Evolutionary conservation across 768 basidiomycete species (phyloP), one percentile per base, ranked within the genome.

Genomic region (Calocybe cyanea): DNA sequence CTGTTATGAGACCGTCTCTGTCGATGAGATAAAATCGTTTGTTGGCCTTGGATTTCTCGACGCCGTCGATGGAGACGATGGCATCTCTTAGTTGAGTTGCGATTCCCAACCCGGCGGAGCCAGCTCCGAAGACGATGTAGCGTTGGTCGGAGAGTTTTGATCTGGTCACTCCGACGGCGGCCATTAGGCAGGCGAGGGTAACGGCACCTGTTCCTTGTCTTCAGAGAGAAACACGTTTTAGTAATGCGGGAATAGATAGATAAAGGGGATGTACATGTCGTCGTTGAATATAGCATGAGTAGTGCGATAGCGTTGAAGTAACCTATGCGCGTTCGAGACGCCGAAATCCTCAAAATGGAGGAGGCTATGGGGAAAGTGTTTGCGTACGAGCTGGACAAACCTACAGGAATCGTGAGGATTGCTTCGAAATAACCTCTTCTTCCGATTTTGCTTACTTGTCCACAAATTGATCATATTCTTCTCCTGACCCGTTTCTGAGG

Each of bases 301-400:
- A 34, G 77, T 71, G 7, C 73, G 70, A 62, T 87, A 90, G 31
- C 69, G 65, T 33, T 80, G 71, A 30, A 92, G 70, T 1, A 92
- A 61, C 14, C 77, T 65, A 48, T 85, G 78, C 0, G 90, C 89
- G 51, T 92, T 91, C 21, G 74, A 73, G 2, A 87, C 80, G 3
- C 88, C 88, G 50, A 91, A 91, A 56, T 92, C 89, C 58, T 93
- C 90, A 45, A 92, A 91, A 59, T 94, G 90, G 3, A 88, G 66
- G 3, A 92, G 70, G 57, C 74, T 69, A 19, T 73, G 67, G 0
- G 85, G 84, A 51, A 77, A 74, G 58, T 90, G 63, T 59, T 89
- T 90, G 37, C 81, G 74, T 6, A 91, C 80, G 9, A 91, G 71
- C 52, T 84, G 82, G 2, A 91, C 80, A 55, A 92, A 88, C 54